Percentiles rank a stretch among this genome's conserved stretches.
Conservation (phyloP, 306 rosid genomes). For the Medicago lupulina region DNA sequence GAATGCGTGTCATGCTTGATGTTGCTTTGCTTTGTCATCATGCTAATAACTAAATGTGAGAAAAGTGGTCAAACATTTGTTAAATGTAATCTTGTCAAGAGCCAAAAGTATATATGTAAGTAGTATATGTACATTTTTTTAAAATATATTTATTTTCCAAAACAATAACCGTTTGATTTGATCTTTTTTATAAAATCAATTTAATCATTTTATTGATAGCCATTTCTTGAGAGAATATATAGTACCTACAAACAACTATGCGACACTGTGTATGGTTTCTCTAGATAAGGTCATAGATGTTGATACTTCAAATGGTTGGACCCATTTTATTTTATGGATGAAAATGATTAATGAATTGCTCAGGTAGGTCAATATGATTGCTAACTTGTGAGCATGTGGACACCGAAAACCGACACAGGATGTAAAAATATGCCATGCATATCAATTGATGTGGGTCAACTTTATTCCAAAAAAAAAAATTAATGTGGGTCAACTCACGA, state of each 20-base stretch:
- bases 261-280: background rate
- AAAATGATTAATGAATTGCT: background rate
- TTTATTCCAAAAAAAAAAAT: too few relatives aligned
- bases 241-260: background rate
- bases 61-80: background rate
- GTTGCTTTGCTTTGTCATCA: background rate
- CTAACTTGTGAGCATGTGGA: background rate
- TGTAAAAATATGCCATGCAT: background rate
- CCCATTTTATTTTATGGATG: background rate
- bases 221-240: background rate
- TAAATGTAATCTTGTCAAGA: background rate
- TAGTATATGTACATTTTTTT: background rate
- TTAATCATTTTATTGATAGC: background rate
- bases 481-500: background rate
- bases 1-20: too few relatives aligned
- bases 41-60: background rate
- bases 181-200: background rate
- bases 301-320: background rate
- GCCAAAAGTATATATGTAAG: too few relatives aligned
- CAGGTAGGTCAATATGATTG: background rate
- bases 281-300: background rate
- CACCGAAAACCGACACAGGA: background rate
- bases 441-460: background rate
- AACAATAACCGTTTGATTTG: background rate
- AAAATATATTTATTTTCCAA: too few relatives aligned